A percentile compares a stretch with the other conserved stretches of the same genome.
These are phyloP conservation scores for Penicillium sp. DNA, from an alignment of 2,329 filamentous ascomycete genomes.

Conservation along the genomic window DNA sequence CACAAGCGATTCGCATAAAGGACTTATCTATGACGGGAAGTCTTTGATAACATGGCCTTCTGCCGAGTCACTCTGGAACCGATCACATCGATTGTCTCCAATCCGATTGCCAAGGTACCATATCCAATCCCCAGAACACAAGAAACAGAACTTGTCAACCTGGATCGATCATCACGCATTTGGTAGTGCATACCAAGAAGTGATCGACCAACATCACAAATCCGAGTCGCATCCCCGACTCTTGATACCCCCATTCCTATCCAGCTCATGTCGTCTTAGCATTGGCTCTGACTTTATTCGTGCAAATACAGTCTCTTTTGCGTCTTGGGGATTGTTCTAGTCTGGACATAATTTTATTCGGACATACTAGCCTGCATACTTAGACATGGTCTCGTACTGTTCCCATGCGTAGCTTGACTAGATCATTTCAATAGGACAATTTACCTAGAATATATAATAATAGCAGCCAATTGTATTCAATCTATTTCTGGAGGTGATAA, in stretches of 20 bases:
- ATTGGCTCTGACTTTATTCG: conserved; percentile 4
- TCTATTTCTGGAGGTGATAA: neutral
- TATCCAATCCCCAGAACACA: neutral
- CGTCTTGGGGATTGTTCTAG: conserved; percentile 1
- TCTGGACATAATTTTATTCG: conserved; percentile 1
- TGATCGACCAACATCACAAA: conserved; percentile 14
- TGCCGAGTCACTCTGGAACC: neutral
- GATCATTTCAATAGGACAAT: neutral
- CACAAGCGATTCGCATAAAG: conserved; percentile 89
- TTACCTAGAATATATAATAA: neutral
- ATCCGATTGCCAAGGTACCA: neutral
- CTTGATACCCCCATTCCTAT: conserved; percentile 32
- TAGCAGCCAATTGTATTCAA: too few species aligned
- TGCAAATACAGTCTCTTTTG: conserved; percentile 9
- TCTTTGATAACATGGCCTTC: neutral
- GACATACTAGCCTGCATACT: conserved; percentile 2
- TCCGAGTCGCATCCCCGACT: conserved; percentile 22
- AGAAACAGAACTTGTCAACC: conserved; percentile 1
- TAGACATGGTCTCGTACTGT: neutral
- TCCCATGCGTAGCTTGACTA: neutral
- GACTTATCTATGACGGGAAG: neutral
- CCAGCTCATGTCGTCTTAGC: conserved; percentile 5
- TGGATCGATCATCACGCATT: conserved; percentile 3
- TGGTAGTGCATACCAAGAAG: conserved; percentile 4
- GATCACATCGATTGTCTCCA: neutral